Percentiles rank a stretch among this genome's conserved stretches.
These are phyloP conservation scores for Poteriospumella lacustris DNA, from an alignment of 108 stramenopile species.

Conservation along the genomic window DNA sequence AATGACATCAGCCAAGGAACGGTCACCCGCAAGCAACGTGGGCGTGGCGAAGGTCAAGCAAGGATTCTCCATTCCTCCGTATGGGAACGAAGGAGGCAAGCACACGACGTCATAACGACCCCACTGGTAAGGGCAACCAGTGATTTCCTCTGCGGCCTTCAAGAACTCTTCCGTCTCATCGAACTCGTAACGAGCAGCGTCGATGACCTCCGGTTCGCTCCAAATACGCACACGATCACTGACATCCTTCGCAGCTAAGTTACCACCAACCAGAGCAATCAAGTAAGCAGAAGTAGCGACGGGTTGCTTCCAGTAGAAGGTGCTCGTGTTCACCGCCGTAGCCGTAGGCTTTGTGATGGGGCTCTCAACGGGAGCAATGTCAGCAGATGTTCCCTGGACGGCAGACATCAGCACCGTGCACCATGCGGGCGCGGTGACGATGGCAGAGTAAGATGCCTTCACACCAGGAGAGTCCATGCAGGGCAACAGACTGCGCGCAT, in stretches of 20 bases:
- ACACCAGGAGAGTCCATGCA: conserved; percentile 63
- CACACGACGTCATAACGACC: conserved; percentile 87
- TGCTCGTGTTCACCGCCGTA: not conserved
- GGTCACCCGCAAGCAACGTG: conserved; percentile 81
- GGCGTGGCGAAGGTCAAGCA: conserved; percentile 96
- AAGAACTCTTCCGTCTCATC: conserved; percentile 83
- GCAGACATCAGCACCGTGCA: conserved; percentile 85
- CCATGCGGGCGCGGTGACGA: not conserved
- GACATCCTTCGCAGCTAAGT: conserved; percentile 67
- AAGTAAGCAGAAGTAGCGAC: conserved; percentile 87
- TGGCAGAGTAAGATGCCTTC: conserved; percentile 12
- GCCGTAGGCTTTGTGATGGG: not conserved
- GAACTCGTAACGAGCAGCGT: conserved; percentile 86
- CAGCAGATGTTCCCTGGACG: conserved; percentile 39
- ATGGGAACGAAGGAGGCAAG: conserved; percentile 91
- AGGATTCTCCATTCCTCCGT: conserved; percentile 84
- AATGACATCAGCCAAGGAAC: conserved; percentile 86
- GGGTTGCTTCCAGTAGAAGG: conserved; percentile 71
- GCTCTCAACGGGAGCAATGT: conserved; percentile 17
- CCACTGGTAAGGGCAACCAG: conserved; percentile 73
- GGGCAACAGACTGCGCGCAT: conserved; percentile 83
- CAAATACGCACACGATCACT: conserved; percentile 74
- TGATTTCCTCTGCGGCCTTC: conserved; percentile 69
- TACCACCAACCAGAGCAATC: conserved; percentile 83
- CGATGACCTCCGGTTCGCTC: conserved; percentile 83